Evolutionary conservation across 441 rosid genomes (phyloP).

Genomic region (Eutrema salsugineum): DNA sequence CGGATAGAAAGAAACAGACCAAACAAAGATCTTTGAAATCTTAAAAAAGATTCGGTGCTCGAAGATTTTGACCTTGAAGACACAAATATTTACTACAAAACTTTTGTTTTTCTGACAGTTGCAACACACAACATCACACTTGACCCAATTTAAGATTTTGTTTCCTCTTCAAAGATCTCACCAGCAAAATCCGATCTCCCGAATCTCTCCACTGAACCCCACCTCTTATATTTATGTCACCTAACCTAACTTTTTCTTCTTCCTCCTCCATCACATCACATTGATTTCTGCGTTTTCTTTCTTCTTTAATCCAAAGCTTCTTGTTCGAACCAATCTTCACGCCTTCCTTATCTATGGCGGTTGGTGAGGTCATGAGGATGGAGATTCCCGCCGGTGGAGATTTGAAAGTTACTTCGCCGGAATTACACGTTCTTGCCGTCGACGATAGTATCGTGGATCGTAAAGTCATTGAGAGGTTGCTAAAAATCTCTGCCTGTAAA

Average conservation of each 20-base stretch:
- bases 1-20: slow-evolving; percentile 35
- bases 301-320: slow-evolving; percentile 23
- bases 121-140: slow-evolving; percentile 23
- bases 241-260: background rate
- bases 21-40: slow-evolving; percentile 31
- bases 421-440: slow-evolving; percentile 92
- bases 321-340: background rate
- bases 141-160: slow-evolving; percentile 30
- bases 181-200: slow-evolving; percentile 48
- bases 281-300: background rate
- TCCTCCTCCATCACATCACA: slow-evolving; percentile 3
- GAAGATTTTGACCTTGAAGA: slow-evolving; percentile 24
- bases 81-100: background rate
- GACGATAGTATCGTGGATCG: slow-evolving; percentile 83
- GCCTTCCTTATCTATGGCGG: slow-evolving; percentile 31
- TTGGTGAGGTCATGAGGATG: slow-evolving; percentile 43
- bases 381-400: slow-evolving; percentile 27
- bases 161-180: slow-evolving; percentile 59
- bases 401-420: slow-evolving; percentile 34
- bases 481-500: slow-evolving; percentile 71
- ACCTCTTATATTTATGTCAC: slow-evolving; percentile 12
- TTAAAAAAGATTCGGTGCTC: slow-evolving; percentile 33
- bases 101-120: slow-evolving; percentile 17
- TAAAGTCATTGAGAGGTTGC: slow-evolving; percentile 77
- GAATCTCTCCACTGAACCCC: slow-evolving; percentile 36